phyloP scores from a whole-genome alignment of 2,329 filamentous ascomycete species.

The Dactylellina cionopaga region DNA sequence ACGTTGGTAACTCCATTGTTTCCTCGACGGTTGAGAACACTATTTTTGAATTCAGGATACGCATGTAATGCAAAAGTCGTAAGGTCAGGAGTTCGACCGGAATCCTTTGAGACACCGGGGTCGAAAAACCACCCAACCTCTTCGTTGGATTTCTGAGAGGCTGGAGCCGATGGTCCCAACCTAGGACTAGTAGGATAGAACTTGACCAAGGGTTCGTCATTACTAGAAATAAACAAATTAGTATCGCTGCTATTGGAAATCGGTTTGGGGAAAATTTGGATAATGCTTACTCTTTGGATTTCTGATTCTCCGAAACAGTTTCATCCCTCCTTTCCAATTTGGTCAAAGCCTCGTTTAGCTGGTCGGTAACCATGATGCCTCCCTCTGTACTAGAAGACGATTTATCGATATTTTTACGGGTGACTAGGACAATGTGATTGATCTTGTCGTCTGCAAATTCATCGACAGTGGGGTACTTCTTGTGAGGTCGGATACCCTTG shows the following conservation, averaged over 20 bases:
- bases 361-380: constrained; percentile 47
- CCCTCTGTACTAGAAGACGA: constrained; percentile 13
- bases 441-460: constrained; percentile 56
- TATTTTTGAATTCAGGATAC: constrained; percentile 46
- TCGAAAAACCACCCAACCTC: constrained; percentile 52
- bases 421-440: constrained; percentile 43
- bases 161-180: constrained; percentile 28
- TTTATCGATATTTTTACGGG: constrained; percentile 28
- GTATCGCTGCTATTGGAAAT: background rate
- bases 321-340: constrained; percentile 34
- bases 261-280: background rate
- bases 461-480: constrained; percentile 45
- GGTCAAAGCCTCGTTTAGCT: constrained; percentile 47
- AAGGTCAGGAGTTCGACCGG: constrained; percentile 14
- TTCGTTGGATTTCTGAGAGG: constrained; percentile 31
- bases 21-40: constrained; percentile 35
- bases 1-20: constrained; percentile 58
- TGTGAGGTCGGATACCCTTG: constrained; percentile 37
- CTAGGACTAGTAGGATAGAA: constrained; percentile 53
- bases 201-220: constrained; percentile 40
- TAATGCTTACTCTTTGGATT: constrained; percentile 38
- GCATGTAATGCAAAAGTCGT: constrained; percentile 29
- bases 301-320: constrained; percentile 18
- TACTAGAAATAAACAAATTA: too few species aligned
- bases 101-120: constrained; percentile 24